phyloP scores from a whole-genome alignment of 768 basidiomycete species.

The Trametes cingulata region DNA sequence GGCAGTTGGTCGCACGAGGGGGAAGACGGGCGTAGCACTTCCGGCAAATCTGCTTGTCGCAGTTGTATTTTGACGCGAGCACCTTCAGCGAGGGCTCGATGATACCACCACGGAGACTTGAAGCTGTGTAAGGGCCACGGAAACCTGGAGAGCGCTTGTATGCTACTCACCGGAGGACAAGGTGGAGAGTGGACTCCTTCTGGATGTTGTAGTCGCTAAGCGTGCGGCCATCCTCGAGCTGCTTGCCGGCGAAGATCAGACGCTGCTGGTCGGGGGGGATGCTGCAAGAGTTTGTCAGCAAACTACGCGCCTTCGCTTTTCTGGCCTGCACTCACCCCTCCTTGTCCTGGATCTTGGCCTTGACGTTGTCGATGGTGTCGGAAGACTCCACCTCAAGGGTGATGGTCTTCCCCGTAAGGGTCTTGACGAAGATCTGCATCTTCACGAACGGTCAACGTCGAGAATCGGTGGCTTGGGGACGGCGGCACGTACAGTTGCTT shows the following conservation, averaged over 20 bases:
- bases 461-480: constrained; percentile 21
- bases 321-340: constrained; percentile 51
- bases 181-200: constrained; percentile 96
- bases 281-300: constrained; percentile 36
- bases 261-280: constrained; percentile 96
- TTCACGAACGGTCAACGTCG: constrained; percentile 28
- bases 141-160: background rate
- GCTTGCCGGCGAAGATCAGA: constrained; percentile 97
- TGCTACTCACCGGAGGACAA: constrained; percentile 84
- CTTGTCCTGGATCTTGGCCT: constrained; percentile 80
- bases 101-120: constrained; percentile 93
- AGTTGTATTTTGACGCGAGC: constrained; percentile 97
- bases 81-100: constrained; percentile 99
- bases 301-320: background rate
- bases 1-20: constrained; percentile 99
- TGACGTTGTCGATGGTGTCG: constrained; percentile 96
- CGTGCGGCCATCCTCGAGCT: constrained; percentile 97
- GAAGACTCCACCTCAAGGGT: constrained; percentile 98
- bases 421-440: constrained; percentile 75
- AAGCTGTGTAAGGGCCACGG: constrained; percentile 4
- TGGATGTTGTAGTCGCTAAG: constrained; percentile 97
- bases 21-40: constrained; percentile 99
- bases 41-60: constrained; percentile 99
- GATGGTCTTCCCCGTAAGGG: constrained; percentile 96
- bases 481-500: constrained; percentile 24